Base-by-base conservation (phyloP, 208 protist species). In the Acanthamoeba lenticulata region DNA sequence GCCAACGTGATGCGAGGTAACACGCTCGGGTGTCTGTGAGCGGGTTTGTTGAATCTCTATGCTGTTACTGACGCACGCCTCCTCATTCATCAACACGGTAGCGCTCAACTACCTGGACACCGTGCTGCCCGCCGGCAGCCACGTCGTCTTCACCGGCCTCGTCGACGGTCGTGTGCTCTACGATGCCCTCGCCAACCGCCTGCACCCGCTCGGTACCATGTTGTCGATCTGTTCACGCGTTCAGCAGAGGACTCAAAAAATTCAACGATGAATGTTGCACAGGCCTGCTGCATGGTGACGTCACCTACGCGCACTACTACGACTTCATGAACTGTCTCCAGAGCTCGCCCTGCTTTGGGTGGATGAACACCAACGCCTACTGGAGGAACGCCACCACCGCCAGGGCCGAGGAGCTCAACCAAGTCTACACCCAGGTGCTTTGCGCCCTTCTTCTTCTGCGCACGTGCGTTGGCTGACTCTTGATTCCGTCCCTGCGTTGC, bases 301-400 rank as follows among this genome's bases (percentile, higher is more conserved):
- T 97, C 17, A 97, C 95, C 11, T 98, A 98, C 79, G 60, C 94
- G 17, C 42, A 96, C 6, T 91, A 98, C 32, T 98, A 98, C 85
- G 92, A 96, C 42, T 98, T 94, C 55, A 94, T 98, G 29, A 97
- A 97, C 90, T 98, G 97, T 94, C 42, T 98, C 29, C 62, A 95
- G 45, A 24, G 90, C 1, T 47, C 32, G 47, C 97, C 97, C 69
- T 98, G 97, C 94, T 96, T 62, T 57, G 96, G 96, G 15, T 98
- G 98, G 97, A 93, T 98, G 81, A 98, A 98, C 90, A 94, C 94
- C 29, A 97, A 98, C 92, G 96, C 89, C 86, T 96, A 96, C 1
- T 36, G 96, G n/a, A 95, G 97, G 55, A 95, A 98, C 45, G 57
- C 29, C 4, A 97, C 96, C 6, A 96, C 74, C 74, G 34, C 67